These are phyloP conservation scores for Colletotrichum sp. DNA, from an alignment of 2,329 filamentous ascomycete species.

Conservation along the genomic window DNA sequence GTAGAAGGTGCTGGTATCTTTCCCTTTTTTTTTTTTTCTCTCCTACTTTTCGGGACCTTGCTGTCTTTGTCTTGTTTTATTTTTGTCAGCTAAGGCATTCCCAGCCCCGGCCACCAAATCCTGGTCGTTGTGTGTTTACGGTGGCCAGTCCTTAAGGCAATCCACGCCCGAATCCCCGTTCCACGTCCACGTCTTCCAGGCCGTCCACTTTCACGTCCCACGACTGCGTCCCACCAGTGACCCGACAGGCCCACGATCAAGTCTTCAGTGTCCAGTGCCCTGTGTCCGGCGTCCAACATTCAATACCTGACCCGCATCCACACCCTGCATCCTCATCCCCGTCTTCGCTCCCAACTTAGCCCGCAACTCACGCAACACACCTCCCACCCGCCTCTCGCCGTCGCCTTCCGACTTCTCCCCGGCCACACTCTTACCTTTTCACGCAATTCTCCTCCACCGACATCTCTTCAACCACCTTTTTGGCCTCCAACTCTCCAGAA, in stretches of 20 bases:
- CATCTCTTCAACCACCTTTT: neutral
- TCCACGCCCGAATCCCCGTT: constrained; percentile 1
- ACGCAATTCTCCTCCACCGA: neutral
- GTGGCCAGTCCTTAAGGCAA: neutral
- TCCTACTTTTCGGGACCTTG: neutral
- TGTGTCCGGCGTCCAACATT: neutral
- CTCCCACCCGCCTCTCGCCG: constrained; percentile 11
- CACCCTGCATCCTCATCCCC: neutral
- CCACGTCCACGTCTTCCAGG: neutral
- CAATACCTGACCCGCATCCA: neutral
- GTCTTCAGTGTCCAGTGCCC: neutral
- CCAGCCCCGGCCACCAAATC: neutral
- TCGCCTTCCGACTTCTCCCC: constrained; percentile 8
- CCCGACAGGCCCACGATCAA: constrained; percentile 13
- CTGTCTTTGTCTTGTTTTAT: constrained; percentile 10
- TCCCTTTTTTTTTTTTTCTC: neutral
- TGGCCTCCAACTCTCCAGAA: neutral
- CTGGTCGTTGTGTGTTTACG: neutral
- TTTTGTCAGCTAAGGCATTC: constrained; percentile 17
- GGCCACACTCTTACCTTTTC: neutral
- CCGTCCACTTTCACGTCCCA: neutral
- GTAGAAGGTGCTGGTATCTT: neutral
- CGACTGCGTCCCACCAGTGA: neutral
- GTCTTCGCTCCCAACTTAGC: neutral
- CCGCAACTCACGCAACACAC: constrained; percentile 4